A percentile compares a stretch with the other conserved stretches of the same genome.
phyloP scores from a whole-genome alignment of 1,139 yeast species.

The Pichia sp. region DNA sequence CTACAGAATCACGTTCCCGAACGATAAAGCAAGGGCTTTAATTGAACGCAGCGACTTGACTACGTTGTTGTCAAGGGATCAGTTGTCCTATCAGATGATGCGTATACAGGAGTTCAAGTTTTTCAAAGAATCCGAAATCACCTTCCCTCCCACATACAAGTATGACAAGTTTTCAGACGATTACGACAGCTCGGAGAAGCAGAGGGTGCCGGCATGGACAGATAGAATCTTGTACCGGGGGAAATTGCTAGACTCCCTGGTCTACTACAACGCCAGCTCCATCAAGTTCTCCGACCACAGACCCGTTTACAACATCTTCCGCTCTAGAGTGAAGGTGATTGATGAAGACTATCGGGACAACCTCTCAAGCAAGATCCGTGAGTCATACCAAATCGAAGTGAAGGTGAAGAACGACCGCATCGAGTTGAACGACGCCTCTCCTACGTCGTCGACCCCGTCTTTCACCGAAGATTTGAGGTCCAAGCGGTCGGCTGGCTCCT shows the following conservation, averaged over 20 bases:
- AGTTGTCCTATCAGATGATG: slow-evolving; percentile 66
- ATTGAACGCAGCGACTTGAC: slow-evolving; percentile 48
- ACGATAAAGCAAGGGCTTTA: slow-evolving; percentile 61
- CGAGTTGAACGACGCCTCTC: slow-evolving; percentile 28
- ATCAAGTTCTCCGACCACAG: slow-evolving; percentile 81
- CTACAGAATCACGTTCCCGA: slow-evolving; percentile 67
- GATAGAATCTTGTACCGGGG: slow-evolving; percentile 75
- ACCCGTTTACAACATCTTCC: slow-evolving; percentile 79
- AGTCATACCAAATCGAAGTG: slow-evolving; percentile 38
- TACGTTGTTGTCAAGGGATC: slow-evolving; percentile 67
- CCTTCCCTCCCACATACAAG: slow-evolving; percentile 86
- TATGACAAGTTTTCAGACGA: slow-evolving; percentile 74
- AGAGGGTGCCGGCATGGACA: slow-evolving; percentile 96
- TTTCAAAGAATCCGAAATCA: slow-evolving; percentile 71
- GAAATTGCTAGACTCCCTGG: slow-evolving; percentile 47
- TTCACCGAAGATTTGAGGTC: slow-evolving; percentile 2
- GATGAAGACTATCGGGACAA: slow-evolving; percentile 52
- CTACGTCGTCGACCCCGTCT: slow-evolving; percentile 16
- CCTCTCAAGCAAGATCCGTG: slow-evolving; percentile 48
- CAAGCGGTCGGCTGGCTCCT: slow-evolving; percentile 14
- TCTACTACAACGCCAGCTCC: slow-evolving; percentile 53
- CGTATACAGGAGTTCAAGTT: slow-evolving; percentile 46
- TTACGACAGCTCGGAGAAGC: slow-evolving; percentile 87
- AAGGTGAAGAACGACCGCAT: slow-evolving; percentile 20
- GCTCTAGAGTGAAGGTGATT: slow-evolving; percentile 58